These are phyloP conservation scores for Gleditsia sinensis DNA, from an alignment of 306 rosid genomes.

Conservation along the genomic window DNA sequence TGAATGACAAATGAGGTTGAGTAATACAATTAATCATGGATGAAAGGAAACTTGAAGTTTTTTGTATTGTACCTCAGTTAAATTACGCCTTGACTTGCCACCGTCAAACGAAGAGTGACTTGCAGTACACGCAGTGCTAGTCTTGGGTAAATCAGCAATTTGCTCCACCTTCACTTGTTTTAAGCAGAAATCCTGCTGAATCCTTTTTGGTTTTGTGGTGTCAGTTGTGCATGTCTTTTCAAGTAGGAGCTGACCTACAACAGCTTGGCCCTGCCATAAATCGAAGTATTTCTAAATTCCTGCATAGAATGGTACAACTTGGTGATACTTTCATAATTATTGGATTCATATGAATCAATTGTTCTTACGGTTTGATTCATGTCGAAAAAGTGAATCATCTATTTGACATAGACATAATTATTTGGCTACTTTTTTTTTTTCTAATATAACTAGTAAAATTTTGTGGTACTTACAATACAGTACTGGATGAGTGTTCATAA, in stretches of 20 bases:
- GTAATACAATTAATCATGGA: conserved; percentile 14
- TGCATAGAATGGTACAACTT: conserved; percentile 51
- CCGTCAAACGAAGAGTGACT: conserved; percentile 47
- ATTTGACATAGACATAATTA: not conserved
- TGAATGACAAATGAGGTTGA: conserved; percentile 33
- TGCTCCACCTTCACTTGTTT: conserved; percentile 46
- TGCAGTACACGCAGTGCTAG: conserved; percentile 39
- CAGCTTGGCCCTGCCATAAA: conserved; percentile 73
- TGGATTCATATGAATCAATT: not conserved
- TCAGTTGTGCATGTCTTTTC: conserved; percentile 37
- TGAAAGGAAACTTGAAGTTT: conserved; percentile 9
- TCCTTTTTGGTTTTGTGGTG: conserved; percentile 25
- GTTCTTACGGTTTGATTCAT: not conserved
- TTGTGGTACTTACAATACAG: too few species aligned
- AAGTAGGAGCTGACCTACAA: conserved; percentile 39
- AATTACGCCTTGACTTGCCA: conserved; percentile 69
- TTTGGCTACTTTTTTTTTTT: too few species aligned
- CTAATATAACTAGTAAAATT: too few species aligned
- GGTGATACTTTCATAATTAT: conserved; percentile 41
- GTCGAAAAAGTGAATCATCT: not conserved
- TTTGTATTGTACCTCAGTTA: conserved; percentile 80
- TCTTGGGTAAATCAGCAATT: conserved; percentile 46
- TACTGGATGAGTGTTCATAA: too few species aligned
- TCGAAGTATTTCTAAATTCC: conserved; percentile 60
- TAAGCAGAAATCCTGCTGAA: conserved; percentile 32